Conservation (phyloP, 1,284 basidiomycete species). For the Tylopilus sp. region DNA sequence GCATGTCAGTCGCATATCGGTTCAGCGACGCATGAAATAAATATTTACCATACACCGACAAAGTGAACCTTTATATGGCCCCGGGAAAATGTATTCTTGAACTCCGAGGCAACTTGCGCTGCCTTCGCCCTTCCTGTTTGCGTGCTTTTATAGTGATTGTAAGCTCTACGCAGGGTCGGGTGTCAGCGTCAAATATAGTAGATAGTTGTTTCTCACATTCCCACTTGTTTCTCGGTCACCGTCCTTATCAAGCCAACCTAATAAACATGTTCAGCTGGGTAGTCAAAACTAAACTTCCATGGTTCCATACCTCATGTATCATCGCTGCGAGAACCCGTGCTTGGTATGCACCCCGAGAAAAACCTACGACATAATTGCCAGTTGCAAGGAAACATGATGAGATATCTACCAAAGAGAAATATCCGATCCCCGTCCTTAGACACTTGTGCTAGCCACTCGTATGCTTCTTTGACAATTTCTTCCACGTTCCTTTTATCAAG, state of each 20-base stretch:
- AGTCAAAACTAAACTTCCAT: not conserved
- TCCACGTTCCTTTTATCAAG: conserved; percentile 7
- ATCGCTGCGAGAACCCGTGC: conserved; percentile 50
- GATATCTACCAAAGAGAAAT: conserved; percentile 51
- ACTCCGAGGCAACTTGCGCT: conserved; percentile 12
- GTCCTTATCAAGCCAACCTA: conserved; percentile 27
- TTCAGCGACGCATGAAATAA: not conserved
- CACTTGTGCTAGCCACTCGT: conserved; percentile 52
- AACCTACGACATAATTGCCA: conserved; percentile 41
- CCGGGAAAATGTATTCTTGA: conserved; percentile 47
- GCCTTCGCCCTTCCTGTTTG: conserved; percentile 1
- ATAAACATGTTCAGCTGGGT: not conserved
- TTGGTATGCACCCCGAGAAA: conserved; percentile 57
- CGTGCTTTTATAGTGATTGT: conserved; percentile 41
- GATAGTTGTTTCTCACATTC: conserved; percentile 8
- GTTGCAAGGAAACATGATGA: not conserved
- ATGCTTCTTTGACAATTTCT: conserved; percentile 44
- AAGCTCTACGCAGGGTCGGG: conserved; percentile 43
- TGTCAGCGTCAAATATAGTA: not conserved
- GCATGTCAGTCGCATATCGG: not conserved
- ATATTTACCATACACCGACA: conserved; percentile 49
- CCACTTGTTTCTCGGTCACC: conserved; percentile 18
- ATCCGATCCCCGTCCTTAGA: conserved; percentile 52
- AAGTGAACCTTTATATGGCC: conserved; percentile 45
- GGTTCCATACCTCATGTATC: conserved; percentile 44